Percentiles rank a stretch among this genome's conserved stretches.
Conservation (phyloP, 1,284 basidiomycete species). For the Xerocomus nothofagi region DNA sequence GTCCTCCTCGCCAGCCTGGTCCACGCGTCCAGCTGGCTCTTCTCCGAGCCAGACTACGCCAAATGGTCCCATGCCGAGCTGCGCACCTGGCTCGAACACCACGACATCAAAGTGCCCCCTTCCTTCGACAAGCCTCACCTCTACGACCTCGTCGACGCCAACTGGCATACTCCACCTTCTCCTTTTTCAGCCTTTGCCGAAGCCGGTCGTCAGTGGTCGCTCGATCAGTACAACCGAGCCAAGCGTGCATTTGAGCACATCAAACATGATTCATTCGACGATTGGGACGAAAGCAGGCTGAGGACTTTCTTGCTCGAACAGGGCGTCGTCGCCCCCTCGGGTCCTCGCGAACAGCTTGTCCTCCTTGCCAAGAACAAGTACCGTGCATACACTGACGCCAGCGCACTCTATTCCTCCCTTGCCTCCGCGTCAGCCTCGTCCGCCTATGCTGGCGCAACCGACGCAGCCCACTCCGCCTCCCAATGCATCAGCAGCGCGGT, state of each 20-base stretch:
- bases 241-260: constrained; percentile 66
- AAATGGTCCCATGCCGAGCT: constrained; percentile 68
- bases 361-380: constrained; percentile 76
- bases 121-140: constrained; percentile 49
- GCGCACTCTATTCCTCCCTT: constrained; percentile 49
- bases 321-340: constrained; percentile 79
- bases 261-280: constrained; percentile 58
- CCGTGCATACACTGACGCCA: constrained; percentile 54
- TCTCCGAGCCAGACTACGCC: constrained; percentile 46
- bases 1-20: constrained; percentile 20
- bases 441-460: constrained; percentile 36
- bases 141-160: constrained; percentile 55
- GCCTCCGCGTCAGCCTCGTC: constrained; percentile 63
- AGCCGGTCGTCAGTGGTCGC: constrained; percentile 45
- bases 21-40: constrained; percentile 31
- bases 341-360: constrained; percentile 77
- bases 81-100: constrained; percentile 68
- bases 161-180: constrained; percentile 59
- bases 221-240: constrained; percentile 61
- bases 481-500: constrained; percentile 43
- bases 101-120: constrained; percentile 61
- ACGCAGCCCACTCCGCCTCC: constrained; percentile 42
- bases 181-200: constrained; percentile 16
- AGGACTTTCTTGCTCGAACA: constrained; percentile 85
- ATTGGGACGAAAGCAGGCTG: constrained; percentile 81